Evolutionary conservation across 805 yeast species (phyloP), one percentile per base, ranked within the genome.

Genomic region (Candida dajiaensis): DNA sequence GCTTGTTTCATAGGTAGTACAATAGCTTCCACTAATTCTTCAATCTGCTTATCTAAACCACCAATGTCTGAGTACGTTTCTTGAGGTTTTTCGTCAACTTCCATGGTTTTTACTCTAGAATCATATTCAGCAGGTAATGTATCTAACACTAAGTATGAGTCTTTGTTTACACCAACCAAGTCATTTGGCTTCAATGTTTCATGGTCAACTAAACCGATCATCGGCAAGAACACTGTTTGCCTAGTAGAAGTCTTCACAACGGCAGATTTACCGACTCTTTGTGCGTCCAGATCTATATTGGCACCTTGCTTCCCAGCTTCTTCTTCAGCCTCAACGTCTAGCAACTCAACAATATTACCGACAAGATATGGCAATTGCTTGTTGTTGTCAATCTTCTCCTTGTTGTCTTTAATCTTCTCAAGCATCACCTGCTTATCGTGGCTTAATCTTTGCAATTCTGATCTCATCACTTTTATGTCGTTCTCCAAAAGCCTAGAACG

Each of bases 1-100:
- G 96, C 95, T 66, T 94, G 97, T 67, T 90, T 92, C 96, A 94
- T 89, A 29, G 99, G 99, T 51, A 94, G 75, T 22, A 94, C 99
- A 42, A 94, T 96, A 1, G 98, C 99, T 71, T 94, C 99, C 46
- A 92, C 96, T 50, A 94, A 76, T 67, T 94, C 99, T 70, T 94
- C 98, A 58, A 94, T 94, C 68, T 94, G 99, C 69, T 94, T 94
- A 68, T 92, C 98, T 58, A 94, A 75, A 11, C 99, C 99, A 63
- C 99, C 99, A 57, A 94, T 95, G 65, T 94, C 99, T 1, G 95
- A 83, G 63, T 94, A 94, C 11, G 96, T 89, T 66, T 94, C 99
- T 2, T 96, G 85, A 49, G 99, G 99, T 64, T 92, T 90, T 70
- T 94, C 99, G 65, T 94, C 99, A 43, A 94, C 99, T 67, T 94